phyloP scores from a whole-genome alignment of 1,284 basidiomycete genomes.

The Singerocomus inundabilis region DNA sequence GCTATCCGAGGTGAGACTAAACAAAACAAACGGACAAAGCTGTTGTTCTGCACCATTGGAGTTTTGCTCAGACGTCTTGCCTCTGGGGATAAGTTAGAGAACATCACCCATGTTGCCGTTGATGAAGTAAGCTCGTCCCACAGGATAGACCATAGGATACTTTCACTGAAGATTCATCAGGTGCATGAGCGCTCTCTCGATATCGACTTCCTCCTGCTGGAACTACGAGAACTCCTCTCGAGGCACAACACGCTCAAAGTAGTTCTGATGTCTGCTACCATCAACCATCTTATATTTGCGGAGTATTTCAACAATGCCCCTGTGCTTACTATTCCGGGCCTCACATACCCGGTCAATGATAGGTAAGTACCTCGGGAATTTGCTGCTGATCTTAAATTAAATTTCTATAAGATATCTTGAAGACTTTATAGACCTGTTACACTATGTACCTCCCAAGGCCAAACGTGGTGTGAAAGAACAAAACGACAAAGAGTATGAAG shows the following conservation, averaged over 20 bases:
- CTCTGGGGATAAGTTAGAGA: constrained; percentile 68
- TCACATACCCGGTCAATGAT: constrained; percentile 78
- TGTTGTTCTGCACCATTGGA: constrained; percentile 93
- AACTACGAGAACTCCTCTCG: constrained; percentile 74
- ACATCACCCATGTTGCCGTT: constrained; percentile 84
- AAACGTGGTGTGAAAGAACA: constrained; percentile 32
- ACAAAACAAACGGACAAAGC: constrained; percentile 62
- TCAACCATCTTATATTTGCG: constrained; percentile 82
- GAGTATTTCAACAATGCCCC: constrained; percentile 83
- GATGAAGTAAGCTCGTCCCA: constrained; percentile 65
- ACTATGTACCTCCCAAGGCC: constrained; percentile 43
- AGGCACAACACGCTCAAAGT: constrained; percentile 76
- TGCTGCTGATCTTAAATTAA: neutral
- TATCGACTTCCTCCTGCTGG: constrained; percentile 87
- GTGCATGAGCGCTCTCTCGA: constrained; percentile 92
- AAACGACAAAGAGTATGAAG: constrained; percentile 53
- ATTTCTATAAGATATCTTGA: constrained; percentile 68
- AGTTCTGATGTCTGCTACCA: constrained; percentile 87
- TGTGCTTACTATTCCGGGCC: constrained; percentile 81
- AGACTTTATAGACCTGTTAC: constrained; percentile 62
- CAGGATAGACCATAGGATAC: neutral
- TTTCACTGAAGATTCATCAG: constrained; percentile 34
- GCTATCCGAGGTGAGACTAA: constrained; percentile 89
- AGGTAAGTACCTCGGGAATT: constrained; percentile 43
- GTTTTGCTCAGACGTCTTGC: constrained; percentile 81